These are phyloP conservation scores for Psidium friedrichsthalianum DNA, from an alignment of 345 rosid species.

Conservation along the genomic window DNA sequence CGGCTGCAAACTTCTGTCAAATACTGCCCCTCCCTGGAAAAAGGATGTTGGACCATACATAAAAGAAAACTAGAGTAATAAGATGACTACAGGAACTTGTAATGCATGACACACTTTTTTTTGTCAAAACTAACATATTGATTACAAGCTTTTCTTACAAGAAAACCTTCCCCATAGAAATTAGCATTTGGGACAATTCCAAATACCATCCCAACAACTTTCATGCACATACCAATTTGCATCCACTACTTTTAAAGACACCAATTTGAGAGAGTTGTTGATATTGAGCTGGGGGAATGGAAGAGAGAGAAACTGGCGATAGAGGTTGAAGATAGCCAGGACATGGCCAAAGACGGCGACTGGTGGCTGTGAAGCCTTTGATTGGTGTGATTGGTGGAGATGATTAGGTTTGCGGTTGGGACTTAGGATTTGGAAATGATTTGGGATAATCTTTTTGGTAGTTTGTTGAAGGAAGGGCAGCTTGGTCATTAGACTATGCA, in stretches of 20 bases:
- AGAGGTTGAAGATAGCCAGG: not conserved
- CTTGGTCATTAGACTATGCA: not conserved
- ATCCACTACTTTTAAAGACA: not conserved
- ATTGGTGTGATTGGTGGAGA: not conserved
- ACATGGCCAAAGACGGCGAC: not conserved
- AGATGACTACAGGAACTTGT: not conserved
- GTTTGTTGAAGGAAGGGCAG: not conserved
- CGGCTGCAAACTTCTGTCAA: slow-evolving; percentile 75
- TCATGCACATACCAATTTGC: not conserved
- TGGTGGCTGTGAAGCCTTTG: not conserved
- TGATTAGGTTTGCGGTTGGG: not conserved
- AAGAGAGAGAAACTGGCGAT: not conserved
- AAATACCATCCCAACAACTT: not conserved
- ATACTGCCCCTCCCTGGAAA: slow-evolving; percentile 64
- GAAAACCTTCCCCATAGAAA: not conserved
- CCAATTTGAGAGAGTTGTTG: not conserved
- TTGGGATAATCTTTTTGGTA: not conserved
- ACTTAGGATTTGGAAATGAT: not conserved
- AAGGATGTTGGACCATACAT: not conserved
- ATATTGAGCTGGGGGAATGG: not conserved
- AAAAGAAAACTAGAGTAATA: not conserved
- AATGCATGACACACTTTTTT: not conserved
- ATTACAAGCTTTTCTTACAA: not conserved
- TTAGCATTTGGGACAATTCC: not conserved
- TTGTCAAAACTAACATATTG: not conserved